Evolutionary conservation across 2,329 filamentous ascomycete species (phyloP).

Genomic region (Colletotrichum musicola): DNA sequence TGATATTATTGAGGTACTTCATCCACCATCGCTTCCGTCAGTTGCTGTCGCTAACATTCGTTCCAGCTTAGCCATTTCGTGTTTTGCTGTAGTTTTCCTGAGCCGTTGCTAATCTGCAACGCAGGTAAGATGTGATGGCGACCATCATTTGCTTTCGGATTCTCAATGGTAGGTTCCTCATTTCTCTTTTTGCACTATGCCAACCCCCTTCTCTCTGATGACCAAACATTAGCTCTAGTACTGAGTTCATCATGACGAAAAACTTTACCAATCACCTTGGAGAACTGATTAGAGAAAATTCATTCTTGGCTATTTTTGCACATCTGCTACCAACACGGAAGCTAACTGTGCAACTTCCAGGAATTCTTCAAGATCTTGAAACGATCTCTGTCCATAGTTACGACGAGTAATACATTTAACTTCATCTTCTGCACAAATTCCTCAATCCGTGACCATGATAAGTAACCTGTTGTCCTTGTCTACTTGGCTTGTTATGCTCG

Average conservation of each 20-base stretch:
- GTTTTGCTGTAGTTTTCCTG: background rate
- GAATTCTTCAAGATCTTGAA: background rate
- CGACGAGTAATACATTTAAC: background rate
- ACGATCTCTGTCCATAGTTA: background rate
- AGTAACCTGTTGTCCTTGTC: background rate
- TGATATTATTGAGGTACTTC: conserved; percentile 62
- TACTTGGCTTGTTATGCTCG: background rate
- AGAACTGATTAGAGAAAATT: conserved; percentile 66
- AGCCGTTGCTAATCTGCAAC: conserved; percentile 25
- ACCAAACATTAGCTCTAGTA: conserved; percentile 58
- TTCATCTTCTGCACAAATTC: background rate
- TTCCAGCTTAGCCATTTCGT: conserved; percentile 11
- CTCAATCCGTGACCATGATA: background rate
- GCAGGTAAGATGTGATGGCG: conserved; percentile 28
- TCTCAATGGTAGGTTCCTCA: conserved; percentile 20
- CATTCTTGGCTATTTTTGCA: conserved; percentile 27
- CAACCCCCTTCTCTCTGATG: conserved; percentile 59
- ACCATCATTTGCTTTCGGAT: background rate
- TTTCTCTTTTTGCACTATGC: background rate
- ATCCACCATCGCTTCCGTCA: background rate
- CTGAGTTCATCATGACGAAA: conserved; percentile 70
- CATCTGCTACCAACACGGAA: background rate
- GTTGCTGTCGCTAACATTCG: background rate
- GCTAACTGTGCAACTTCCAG: conserved; percentile 27
- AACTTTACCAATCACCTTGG: conserved; percentile 67